A percentile compares a stretch with the other conserved stretches of the same genome.
Conservation (phyloP, 805 yeast species). For the Spathaspora hagerdaliae region DNA sequence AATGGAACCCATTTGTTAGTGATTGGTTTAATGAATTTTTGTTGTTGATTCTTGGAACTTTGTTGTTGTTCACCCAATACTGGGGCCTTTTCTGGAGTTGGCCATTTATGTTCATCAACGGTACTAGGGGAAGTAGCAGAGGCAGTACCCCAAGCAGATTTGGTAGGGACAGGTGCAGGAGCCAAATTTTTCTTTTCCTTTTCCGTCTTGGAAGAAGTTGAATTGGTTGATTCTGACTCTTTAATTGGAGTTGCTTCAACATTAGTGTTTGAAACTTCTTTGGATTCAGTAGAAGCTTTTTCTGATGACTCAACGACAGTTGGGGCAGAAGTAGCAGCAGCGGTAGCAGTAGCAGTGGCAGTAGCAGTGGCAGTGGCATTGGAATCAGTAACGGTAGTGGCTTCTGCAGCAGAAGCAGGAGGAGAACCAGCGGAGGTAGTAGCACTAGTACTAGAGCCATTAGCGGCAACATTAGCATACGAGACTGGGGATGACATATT, state of each 20-base stretch:
- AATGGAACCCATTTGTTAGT: slow-evolving; percentile 45
- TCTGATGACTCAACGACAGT: background rate
- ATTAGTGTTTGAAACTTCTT: background rate
- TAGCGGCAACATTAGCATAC: slow-evolving; percentile 42
- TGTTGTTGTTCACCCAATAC: slow-evolving; percentile 12
- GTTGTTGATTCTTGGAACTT: slow-evolving; percentile 13
- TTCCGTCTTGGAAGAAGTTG: slow-evolving; percentile 3
- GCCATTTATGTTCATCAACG: slow-evolving; percentile 43
- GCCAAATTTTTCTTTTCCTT: slow-evolving; percentile 33
- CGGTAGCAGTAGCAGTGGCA: slow-evolving; percentile 1
- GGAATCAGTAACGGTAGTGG: background rate
- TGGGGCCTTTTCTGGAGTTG: slow-evolving; percentile 34
- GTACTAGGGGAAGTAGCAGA: slow-evolving; percentile 11
- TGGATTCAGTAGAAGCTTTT: slow-evolving; percentile 1
- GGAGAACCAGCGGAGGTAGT: slow-evolving; percentile 1
- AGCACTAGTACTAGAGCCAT: slow-evolving; percentile 15
- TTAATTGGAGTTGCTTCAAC: background rate
- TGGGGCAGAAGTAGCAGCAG: background rate
- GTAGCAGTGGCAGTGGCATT: background rate
- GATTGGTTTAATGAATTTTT: slow-evolving; percentile 38
- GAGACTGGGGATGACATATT: slow-evolving; percentile 27
- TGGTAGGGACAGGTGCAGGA: slow-evolving; percentile 44
- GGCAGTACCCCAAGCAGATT: slow-evolving; percentile 39
- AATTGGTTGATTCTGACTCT: background rate
- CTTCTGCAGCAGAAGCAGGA: slow-evolving; percentile 2